Percentiles rank a stretch among this genome's conserved stretches.
Conservation (phyloP, 768 basidiomycete species). For the Dendrothele bispora region DNA sequence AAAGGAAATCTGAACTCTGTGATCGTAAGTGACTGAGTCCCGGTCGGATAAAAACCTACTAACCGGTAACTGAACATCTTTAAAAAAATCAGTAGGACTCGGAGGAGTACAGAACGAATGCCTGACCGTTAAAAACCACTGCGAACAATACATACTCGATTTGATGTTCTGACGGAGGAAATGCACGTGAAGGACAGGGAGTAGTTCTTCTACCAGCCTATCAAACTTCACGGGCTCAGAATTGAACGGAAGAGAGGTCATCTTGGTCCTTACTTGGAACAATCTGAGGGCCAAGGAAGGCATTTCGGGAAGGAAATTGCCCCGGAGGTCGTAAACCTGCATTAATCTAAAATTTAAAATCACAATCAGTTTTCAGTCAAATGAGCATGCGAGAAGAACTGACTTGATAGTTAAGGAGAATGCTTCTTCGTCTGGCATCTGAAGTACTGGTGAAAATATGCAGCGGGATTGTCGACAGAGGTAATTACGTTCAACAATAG, state of each 20-base stretch:
- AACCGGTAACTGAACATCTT: constrained; percentile 93
- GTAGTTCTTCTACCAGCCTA: constrained; percentile 86
- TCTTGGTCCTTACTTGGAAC: constrained; percentile 55
- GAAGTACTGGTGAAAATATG: constrained; percentile 7
- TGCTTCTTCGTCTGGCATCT: constrained; percentile 99
- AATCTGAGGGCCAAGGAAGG: constrained; percentile 89
- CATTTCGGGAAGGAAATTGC: constrained; percentile 99
- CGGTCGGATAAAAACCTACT: too few relatives aligned
- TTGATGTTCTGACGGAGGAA: constrained; percentile 93
- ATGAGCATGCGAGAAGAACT: too few relatives aligned
- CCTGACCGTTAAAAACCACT: constrained; percentile 99
- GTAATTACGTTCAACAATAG: constrained; percentile 80
- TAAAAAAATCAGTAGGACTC: too few relatives aligned
- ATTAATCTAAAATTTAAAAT: too few relatives aligned
- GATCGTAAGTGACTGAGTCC: too few relatives aligned
- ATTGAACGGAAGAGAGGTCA: constrained; percentile 7
- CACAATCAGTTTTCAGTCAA: too few relatives aligned
- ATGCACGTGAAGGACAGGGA: constrained; percentile 92
- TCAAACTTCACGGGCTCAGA: constrained; percentile 65
- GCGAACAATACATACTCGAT: constrained; percentile 97
- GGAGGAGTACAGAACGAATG: too few relatives aligned
- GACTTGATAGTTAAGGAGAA: constrained; percentile 94
- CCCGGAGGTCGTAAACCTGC: constrained; percentile 94
- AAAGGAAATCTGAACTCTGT: constrained; percentile 74
- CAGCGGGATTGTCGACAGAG: background rate